Evolutionary conservation across 805 yeast species (phyloP).

Genomic region (Nakazawaea anatomiae): DNA sequence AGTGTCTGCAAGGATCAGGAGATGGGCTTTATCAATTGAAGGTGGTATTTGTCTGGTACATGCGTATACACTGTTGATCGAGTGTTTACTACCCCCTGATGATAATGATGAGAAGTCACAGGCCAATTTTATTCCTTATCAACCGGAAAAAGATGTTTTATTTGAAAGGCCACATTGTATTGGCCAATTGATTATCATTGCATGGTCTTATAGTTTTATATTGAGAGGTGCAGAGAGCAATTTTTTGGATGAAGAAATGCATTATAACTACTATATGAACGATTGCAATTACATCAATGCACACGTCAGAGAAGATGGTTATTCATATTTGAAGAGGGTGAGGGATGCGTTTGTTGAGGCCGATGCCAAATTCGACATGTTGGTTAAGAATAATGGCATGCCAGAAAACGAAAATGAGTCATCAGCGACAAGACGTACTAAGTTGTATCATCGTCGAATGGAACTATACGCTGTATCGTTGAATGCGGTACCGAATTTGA

Average conservation of each 20-base stretch:
- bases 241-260: conserved; percentile 19
- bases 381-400: not conserved
- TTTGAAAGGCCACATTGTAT: conserved; percentile 7
- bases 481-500: not conserved
- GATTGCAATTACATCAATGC: not conserved
- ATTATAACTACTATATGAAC: conserved; percentile 5
- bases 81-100: conserved; percentile 39
- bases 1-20: conserved; percentile 38
- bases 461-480: conserved; percentile 7
- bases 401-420: not conserved
- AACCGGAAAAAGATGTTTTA: conserved; percentile 4
- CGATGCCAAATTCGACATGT: conserved; percentile 2
- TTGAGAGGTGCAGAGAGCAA: conserved; percentile 18
- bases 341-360: conserved; percentile 13
- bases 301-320: conserved; percentile 41
- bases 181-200: conserved; percentile 5
- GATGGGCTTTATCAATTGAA: conserved; percentile 37
- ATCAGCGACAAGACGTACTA: not conserved
- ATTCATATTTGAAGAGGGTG: conserved; percentile 40
- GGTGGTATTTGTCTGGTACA: conserved; percentile 49
- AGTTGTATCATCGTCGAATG: conserved; percentile 6
- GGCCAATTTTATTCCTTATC: not conserved
- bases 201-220: conserved; percentile 12
- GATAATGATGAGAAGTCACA: not conserved
- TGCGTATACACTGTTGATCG: conserved; percentile 50